Evolutionary conservation across 225 moss, liverwort and hornwort species (phyloP), one percentile per base, ranked within the genome.

Genomic region (Sphagnum tenellum): DNA sequence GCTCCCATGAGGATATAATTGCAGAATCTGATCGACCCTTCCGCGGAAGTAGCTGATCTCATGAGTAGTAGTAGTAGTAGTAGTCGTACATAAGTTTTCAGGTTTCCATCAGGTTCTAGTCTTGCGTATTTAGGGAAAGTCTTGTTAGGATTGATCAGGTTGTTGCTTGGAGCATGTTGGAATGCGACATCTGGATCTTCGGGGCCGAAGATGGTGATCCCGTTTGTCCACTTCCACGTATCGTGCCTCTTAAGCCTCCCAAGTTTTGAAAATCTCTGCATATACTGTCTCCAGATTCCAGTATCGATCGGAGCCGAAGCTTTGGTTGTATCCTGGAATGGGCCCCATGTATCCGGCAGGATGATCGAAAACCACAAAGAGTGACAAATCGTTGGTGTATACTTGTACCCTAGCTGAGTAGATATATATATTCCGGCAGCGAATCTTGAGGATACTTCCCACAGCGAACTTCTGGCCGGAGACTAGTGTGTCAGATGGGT

Each of bases 401-500:
- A 3, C 3, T 7, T 1, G 1, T 3, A 47, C 0, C 4, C 72
- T n/a, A 72, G 73, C 65, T 51, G 44, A 61, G 53, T 73, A 76
- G 6, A 54, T 9, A 8, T 49, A 56, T 63, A 50, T 8, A 0
- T n/a, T 2, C 52, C 5, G 5, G 82, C 68, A 9, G 82, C 73
- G 49, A 49, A 11, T n/a, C n/a, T n/a, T n/a, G 63, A 76, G 55
- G 55, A 14, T 9, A 4, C 2, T 3, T 0, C 0, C 2, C 2
- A 0, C 3, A 1, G 0, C 0, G 13, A 78, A 62, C 0, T 0
- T 11, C 68, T 85, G 78, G 12, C 44, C 47, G 0, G 3, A 56
- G 45, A 85, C 12, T 56, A 85, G 71, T 3, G 71, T 81, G 58
- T 85, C 74, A 14, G 68, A 55, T 47, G 73, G 81, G 47, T 55